phyloP scores from a whole-genome alignment of 1,284 basidiomycete species.

The Peniophora sp. region DNA sequence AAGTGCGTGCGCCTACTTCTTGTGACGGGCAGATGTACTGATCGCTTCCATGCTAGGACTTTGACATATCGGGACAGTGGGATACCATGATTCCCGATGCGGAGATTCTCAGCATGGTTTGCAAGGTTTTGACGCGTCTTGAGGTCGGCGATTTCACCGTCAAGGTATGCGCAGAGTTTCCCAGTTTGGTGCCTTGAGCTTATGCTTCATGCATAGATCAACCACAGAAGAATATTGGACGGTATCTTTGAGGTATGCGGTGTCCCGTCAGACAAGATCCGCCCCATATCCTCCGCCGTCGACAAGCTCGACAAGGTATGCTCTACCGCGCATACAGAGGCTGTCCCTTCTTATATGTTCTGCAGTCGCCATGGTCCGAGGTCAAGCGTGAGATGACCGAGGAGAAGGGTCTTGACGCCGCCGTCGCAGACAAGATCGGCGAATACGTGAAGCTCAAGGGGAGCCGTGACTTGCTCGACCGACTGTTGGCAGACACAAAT shows the following conservation, averaged over 20 bases:
- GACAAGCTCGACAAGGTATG: conserved; percentile 96
- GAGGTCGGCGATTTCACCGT: conserved; percentile 92
- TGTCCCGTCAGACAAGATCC: conserved; percentile 86
- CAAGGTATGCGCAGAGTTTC: conserved; percentile 52
- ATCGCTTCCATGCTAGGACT: conserved; percentile 60
- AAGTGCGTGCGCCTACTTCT: conserved; percentile 21
- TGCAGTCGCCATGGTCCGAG: conserved; percentile 78
- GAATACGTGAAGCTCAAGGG: conserved; percentile 96
- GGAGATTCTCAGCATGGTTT: conserved; percentile 81
- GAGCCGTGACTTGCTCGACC: conserved; percentile 72
- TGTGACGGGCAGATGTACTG: background rate
- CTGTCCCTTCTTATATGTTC: conserved; percentile 1
- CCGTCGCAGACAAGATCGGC: conserved; percentile 89
- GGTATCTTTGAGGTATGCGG: conserved; percentile 97
- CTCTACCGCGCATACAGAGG: background rate
- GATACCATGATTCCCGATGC: conserved; percentile 98
- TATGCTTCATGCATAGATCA: conserved; percentile 49
- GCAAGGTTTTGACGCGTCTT: conserved; percentile 76
- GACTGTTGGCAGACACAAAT: conserved; percentile 60
- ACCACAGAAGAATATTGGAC: conserved; percentile 96
- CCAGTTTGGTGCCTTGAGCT: background rate
- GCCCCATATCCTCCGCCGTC: conserved; percentile 94
- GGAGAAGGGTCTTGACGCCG: conserved; percentile 87
- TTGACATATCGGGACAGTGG: conserved; percentile 92
- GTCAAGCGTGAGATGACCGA: conserved; percentile 96